phyloP scores from a whole-genome alignment of 768 basidiomycete genomes.

The Paxillus rubicundulus region DNA sequence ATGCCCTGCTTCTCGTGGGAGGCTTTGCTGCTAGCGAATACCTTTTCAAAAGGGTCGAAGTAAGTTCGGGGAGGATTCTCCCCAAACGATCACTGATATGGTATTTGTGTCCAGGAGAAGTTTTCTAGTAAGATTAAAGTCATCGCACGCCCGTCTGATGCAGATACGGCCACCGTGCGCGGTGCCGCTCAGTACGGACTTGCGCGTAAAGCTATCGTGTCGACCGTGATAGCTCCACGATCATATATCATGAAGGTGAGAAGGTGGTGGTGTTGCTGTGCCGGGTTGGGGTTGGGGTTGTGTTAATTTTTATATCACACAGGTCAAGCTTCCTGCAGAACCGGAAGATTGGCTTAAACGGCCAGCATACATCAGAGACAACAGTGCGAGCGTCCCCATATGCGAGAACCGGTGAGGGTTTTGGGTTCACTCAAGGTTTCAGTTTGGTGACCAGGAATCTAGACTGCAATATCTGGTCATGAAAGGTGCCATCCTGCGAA shows the following conservation, averaged over 20 bases:
- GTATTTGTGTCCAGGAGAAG: constrained; percentile 47
- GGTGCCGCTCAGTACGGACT: constrained; percentile 89
- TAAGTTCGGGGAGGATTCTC: constrained; percentile 29
- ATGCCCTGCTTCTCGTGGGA: constrained; percentile 86
- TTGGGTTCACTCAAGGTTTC: constrained; percentile 7
- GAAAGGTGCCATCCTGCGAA: constrained; percentile 83
- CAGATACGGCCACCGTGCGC: constrained; percentile 84
- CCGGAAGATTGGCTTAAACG: constrained; percentile 79
- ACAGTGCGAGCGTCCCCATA: constrained; percentile 71
- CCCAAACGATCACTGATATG: constrained; percentile 7
- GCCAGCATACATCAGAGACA: constrained; percentile 80
- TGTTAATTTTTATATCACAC: background rate
- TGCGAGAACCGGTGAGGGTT: constrained; percentile 74
- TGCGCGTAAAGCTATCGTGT: constrained; percentile 71
- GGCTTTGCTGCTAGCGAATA: constrained; percentile 89
- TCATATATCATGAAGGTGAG: constrained; percentile 85
- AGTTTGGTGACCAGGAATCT: constrained; percentile 21
- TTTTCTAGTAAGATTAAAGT: constrained; percentile 66
- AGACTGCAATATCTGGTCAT: constrained; percentile 86
- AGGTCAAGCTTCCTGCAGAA: constrained; percentile 90
- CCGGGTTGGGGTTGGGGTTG: background rate
- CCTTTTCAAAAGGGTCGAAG: constrained; percentile 75
- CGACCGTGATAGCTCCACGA: constrained; percentile 76
- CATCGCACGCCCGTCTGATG: constrained; percentile 81
- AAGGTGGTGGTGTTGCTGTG: background rate